These are phyloP conservation scores for Hypoxylon subgilvum DNA, from an alignment of 495 filamentous ascomycete genomes.

Conservation along the genomic window DNA sequence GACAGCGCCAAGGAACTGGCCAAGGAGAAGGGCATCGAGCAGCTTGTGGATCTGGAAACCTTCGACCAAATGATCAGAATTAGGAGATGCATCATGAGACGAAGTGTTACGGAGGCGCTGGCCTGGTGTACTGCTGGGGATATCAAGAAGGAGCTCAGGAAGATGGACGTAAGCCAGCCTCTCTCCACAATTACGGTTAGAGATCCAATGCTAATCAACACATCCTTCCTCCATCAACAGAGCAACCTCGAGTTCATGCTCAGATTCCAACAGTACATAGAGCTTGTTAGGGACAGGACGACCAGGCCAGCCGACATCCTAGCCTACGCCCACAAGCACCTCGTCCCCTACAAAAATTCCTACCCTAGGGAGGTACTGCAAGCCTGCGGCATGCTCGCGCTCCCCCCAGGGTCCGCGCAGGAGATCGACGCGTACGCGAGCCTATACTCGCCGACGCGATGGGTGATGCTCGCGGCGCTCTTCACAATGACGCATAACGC, in stretches of 20 bases:
- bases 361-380: conserved; percentile 71
- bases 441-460: conserved; percentile 74
- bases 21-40: conserved; percentile 65
- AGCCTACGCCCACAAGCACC: conserved; percentile 77
- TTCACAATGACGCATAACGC: conserved; percentile 87
- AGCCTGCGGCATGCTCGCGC: conserved; percentile 82
- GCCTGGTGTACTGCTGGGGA: conserved; percentile 80
- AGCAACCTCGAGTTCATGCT: conserved; percentile 92
- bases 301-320: conserved; percentile 75
- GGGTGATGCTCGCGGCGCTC: conserved; percentile 75
- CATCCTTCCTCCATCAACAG: conserved; percentile 45
- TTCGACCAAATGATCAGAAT: conserved; percentile 84
- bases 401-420: conserved; percentile 61
- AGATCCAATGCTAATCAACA: neutral
- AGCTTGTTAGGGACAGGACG: conserved; percentile 73
- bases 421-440: conserved; percentile 48
- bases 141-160: conserved; percentile 85
- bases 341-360: conserved; percentile 68
- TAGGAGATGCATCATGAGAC: conserved; percentile 68
- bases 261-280: conserved; percentile 93
- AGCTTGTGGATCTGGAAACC: conserved; percentile 86
- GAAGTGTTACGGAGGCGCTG: conserved; percentile 78
- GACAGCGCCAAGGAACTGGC: conserved; percentile 78
- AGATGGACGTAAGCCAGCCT: conserved; percentile 68
- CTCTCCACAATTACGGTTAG: neutral